Evolutionary conservation across 331 rosid species (phyloP), one percentile per base, ranked within the genome.

Genomic region (Malus hybrid): DNA sequence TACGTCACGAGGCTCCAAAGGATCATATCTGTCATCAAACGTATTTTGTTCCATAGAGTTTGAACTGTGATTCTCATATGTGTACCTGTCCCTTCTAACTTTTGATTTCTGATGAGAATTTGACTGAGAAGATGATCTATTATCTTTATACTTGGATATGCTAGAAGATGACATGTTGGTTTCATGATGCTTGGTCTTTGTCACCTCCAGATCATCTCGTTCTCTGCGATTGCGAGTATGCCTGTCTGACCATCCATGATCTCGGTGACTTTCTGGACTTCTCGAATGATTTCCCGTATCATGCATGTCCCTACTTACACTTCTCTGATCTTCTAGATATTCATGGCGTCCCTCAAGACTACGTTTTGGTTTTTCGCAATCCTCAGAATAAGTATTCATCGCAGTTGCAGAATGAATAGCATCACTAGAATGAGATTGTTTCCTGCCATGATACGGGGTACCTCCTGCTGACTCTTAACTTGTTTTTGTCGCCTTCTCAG

Each of bases 11-110:
- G 87, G 80, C 62, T 88, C 83, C 2, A 86, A 82, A 80, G 98
- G 97, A 73, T 83, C 71, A 54, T 91, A 91, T 70, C 98, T 83
- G 75, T 93, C 98, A 50, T 81, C 78, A 80, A 89, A 87, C 60
- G 80, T 71, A 68, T 54, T 79, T 32, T 61, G 81, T 16, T 16
- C 48, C 56, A 15, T 62, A 83, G 81, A 83, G 69, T 80, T 83
- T 54, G 87, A 80, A 79, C 61, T 65, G 34, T 56, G 73, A 81
- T 70, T 87, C 84, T 76, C 77, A 72, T 56, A 70, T 22, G 75
- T 59, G 73, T 83, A 84, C 42, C 81, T 77, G 67, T 66, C 72
- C 86, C 75, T 39, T 72, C 73, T 70, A 54, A 82, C 63, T 71
- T 87, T 85, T 48, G 86, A 79, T 22, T 79, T 80, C 64, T 79